phyloP scores from a whole-genome alignment of 1,139 yeast genomes.

The Geotrichum citri-aurantii region DNA sequence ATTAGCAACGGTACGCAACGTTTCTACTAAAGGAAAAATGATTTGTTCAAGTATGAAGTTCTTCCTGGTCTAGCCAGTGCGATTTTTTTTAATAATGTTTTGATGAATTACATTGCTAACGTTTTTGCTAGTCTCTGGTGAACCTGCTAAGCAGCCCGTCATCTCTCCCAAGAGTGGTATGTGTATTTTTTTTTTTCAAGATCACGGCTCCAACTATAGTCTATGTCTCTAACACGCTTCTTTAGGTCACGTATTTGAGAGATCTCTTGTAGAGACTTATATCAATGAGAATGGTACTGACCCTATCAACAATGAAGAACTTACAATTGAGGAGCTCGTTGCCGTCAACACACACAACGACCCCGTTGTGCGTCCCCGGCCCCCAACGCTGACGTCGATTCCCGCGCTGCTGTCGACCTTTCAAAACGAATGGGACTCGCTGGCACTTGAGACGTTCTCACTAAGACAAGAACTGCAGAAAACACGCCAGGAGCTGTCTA shows the following conservation, averaged over 20 bases:
- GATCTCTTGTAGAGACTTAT: conserved; percentile 53
- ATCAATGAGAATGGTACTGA: conserved; percentile 63
- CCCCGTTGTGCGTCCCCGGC: conserved; percentile 43
- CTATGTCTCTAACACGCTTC: neutral
- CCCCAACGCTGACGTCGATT: conserved; percentile 57
- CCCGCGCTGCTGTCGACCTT: conserved; percentile 70
- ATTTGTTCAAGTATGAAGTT: conserved; percentile 32
- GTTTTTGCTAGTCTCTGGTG: conserved; percentile 52
- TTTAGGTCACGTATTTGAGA: conserved; percentile 57
- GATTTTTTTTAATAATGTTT: conserved; percentile 7
- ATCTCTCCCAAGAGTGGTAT: conserved; percentile 64
- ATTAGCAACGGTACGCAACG: neutral
- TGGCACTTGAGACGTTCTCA: conserved; percentile 73
- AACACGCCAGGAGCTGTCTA: conserved; percentile 66
- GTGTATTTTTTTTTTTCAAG: conserved; percentile 9
- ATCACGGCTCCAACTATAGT: neutral
- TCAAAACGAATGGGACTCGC: conserved; percentile 87
- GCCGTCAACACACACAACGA: conserved; percentile 38
- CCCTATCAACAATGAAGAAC: conserved; percentile 64
- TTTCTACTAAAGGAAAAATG: conserved; percentile 21
- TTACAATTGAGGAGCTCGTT: conserved; percentile 55
- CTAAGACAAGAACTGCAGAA: conserved; percentile 64
- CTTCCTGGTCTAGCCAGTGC: too few relatives aligned
- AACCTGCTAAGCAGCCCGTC: conserved; percentile 61
- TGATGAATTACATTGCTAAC: conserved; percentile 1